phyloP scores from a whole-genome alignment of 331 rosid species.

The Quercus tomentella region DNA sequence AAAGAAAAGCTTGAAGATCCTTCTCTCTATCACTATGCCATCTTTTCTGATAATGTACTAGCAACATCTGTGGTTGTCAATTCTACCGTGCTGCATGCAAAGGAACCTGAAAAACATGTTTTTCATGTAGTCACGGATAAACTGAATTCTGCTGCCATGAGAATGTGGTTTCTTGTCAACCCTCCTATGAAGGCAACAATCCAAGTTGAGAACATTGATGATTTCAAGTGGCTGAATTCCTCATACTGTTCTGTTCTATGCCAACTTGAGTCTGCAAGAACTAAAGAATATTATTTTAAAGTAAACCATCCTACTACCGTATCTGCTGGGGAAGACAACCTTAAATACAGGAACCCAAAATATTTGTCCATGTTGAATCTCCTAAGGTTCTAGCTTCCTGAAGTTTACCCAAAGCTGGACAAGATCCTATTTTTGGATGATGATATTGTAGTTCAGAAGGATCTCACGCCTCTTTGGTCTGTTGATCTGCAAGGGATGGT shows the following conservation, averaged over 20 bases:
- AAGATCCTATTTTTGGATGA: constrained; percentile 91
- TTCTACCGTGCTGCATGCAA: constrained; percentile 77
- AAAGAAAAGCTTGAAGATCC: constrained; percentile 70
- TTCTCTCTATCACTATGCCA: constrained; percentile 87
- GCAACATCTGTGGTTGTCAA: constrained; percentile 96
- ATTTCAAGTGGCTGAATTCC: constrained; percentile 95
- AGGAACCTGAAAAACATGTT: constrained; percentile 86
- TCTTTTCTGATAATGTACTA: constrained; percentile 88
- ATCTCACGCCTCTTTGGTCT: constrained; percentile 86
- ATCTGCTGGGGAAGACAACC: constrained; percentile 74
- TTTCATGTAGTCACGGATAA: constrained; percentile 93
- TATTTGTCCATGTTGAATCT: constrained; percentile 93
- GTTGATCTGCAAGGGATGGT: constrained; percentile 83
- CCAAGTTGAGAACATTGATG: constrained; percentile 83
- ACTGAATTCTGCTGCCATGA: constrained; percentile 85
- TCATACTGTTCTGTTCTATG: constrained; percentile 93
- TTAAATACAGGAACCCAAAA: constrained; percentile 92
- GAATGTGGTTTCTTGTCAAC: constrained; percentile 88
- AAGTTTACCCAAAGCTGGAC: constrained; percentile 89
- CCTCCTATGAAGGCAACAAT: constrained; percentile 70
- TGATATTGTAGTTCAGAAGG: constrained; percentile 95
- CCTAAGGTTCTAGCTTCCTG: constrained; percentile 91
- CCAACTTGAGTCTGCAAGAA: constrained; percentile 87
- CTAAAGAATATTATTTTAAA: constrained; percentile 93
- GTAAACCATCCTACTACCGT: constrained; percentile 87